Evolutionary conservation across 805 yeast species (phyloP).

Genomic region (Myxozyma lipomycoides): DNA sequence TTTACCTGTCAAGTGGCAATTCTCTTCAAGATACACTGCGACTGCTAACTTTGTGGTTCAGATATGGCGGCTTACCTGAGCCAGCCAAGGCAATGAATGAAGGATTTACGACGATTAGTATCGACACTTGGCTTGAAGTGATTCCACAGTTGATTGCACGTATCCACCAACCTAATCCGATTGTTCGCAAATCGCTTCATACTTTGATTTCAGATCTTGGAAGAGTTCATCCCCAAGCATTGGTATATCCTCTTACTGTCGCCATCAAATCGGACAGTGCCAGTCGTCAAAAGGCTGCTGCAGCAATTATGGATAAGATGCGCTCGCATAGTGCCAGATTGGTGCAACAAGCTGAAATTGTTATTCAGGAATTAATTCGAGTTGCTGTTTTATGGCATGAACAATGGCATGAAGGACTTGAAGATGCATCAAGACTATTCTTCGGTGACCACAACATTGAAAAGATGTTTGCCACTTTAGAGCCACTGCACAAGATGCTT

Average conservation of each 20-base stretch:
- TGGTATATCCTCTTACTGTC: slow-evolving; percentile 91
- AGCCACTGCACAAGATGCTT: slow-evolving; percentile 81
- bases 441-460: slow-evolving; percentile 94
- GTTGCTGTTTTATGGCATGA: slow-evolving; percentile 98
- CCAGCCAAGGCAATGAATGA: slow-evolving; percentile 87
- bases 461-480: slow-evolving; percentile 86
- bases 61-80: slow-evolving; percentile 88
- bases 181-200: slow-evolving; percentile 73
- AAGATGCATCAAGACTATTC: slow-evolving; percentile 89
- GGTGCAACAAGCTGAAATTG: slow-evolving; percentile 89
- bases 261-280: slow-evolving; percentile 92
- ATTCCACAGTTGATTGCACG: slow-evolving; percentile 94
- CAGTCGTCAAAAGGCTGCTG: slow-evolving; percentile 86
- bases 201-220: slow-evolving; percentile 83
- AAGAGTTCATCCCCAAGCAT: slow-evolving; percentile 93
- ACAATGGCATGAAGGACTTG: slow-evolving; percentile 95
- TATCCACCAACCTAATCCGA: slow-evolving; percentile 89
- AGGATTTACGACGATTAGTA: slow-evolving; percentile 82
- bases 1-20: slow-evolving; percentile 77
- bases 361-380: slow-evolving; percentile 87
- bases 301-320: slow-evolving; percentile 87
- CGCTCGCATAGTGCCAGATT: slow-evolving; percentile 75
- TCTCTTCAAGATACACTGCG: slow-evolving; percentile 91
- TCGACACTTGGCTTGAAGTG: slow-evolving; percentile 94
- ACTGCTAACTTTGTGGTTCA: slow-evolving; percentile 88